Conservation (phyloP, 2,329 filamentous ascomycete species). For the Chrysoporthe cubensis region DNA sequence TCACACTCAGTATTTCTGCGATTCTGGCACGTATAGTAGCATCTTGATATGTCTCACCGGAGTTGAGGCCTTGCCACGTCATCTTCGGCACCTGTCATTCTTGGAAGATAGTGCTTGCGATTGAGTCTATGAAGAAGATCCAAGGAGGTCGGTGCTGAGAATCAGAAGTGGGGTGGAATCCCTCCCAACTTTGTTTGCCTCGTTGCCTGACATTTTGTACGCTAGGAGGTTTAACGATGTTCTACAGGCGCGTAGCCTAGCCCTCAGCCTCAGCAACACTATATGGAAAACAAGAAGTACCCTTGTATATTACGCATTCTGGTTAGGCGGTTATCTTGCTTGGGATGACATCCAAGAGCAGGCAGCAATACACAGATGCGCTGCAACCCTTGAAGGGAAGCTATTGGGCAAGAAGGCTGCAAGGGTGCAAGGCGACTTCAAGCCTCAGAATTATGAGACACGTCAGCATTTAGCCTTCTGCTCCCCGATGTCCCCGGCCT, state of each 20-base stretch:
- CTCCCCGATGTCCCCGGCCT: too few species aligned
- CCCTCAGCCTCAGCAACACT: too few species aligned
- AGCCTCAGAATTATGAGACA: background rate
- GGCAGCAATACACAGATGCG: background rate
- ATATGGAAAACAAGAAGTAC: background rate
- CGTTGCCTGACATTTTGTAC: too few species aligned
- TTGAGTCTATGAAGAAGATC: background rate
- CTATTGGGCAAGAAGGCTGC: background rate
- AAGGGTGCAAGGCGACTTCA: background rate
- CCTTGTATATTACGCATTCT: background rate
- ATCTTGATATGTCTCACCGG: background rate
- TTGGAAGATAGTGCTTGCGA: background rate
- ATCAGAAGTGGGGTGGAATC: background rate
- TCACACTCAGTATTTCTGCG: background rate
- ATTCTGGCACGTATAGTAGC: background rate
- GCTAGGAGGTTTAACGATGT: background rate
- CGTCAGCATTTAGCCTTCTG: background rate
- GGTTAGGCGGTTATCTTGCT: background rate
- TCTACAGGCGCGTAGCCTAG: background rate
- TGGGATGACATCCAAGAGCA: background rate
- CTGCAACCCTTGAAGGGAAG: background rate
- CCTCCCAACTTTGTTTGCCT: background rate
- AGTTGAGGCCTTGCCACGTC: slow-evolving; percentile 7
- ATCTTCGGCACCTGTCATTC: slow-evolving; percentile 1
- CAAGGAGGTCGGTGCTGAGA: background rate